Evolutionary conservation across 2,329 filamentous ascomycete species (phyloP).

Genomic region (Tympanopsis confertula): DNA sequence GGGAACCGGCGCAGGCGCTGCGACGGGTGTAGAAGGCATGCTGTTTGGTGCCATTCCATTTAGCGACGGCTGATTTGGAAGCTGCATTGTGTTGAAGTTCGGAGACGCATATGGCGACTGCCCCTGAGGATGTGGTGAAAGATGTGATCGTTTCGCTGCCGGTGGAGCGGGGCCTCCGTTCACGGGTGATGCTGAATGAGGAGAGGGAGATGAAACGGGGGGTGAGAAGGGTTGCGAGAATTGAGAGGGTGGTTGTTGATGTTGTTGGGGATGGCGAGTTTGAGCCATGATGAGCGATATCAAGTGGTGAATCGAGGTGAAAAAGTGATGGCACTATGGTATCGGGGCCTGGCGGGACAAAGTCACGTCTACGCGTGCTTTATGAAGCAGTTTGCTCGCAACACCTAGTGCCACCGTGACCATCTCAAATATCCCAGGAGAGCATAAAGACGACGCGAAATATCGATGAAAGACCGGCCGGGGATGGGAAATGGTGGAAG

Average conservation of each 20-base stretch:
- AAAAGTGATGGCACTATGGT: too few relatives aligned
- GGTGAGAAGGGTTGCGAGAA: not conserved
- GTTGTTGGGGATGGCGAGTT: not conserved
- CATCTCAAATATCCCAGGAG: too few relatives aligned
- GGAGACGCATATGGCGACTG: slow-evolving; percentile 1
- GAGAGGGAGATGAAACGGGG: not conserved
- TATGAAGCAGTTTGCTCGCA: too few relatives aligned
- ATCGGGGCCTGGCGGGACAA: too few relatives aligned
- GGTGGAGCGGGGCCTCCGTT: not conserved
- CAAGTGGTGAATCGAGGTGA: too few relatives aligned
- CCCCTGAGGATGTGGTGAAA: not conserved
- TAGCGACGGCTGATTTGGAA: not conserved
- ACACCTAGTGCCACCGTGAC: too few relatives aligned
- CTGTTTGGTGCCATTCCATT: not conserved
- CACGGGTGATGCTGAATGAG: not conserved
- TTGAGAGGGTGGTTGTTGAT: too few relatives aligned
- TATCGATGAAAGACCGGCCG: too few relatives aligned
- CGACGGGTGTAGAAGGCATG: too few relatives aligned
- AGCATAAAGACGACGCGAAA: too few relatives aligned
- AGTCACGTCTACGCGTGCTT: too few relatives aligned
- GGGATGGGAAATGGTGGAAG: too few relatives aligned
- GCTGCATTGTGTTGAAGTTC: not conserved
- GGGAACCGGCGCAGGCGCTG: not conserved
- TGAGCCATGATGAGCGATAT: not conserved
- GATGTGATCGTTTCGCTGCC: not conserved